Evolutionary conservation across 345 rosid genomes (phyloP).

Genomic region (Lepidium didymum): DNA sequence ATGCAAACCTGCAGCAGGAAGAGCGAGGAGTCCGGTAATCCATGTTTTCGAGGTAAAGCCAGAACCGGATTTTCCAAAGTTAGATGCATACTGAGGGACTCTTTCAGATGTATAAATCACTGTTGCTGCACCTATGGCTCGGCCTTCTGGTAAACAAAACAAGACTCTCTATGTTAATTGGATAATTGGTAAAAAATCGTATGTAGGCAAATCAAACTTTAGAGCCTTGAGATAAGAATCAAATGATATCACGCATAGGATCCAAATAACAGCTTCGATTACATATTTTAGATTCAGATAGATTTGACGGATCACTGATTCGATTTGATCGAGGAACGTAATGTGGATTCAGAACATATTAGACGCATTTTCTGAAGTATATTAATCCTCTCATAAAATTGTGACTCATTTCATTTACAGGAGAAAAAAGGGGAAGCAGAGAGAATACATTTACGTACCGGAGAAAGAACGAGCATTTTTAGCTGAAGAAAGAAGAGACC

Average conservation of each 20-base stretch:
- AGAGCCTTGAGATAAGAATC: not conserved
- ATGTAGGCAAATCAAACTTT: not conserved
- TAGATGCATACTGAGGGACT: conserved; percentile 42
- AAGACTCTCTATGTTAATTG: not conserved
- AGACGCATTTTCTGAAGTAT: not conserved
- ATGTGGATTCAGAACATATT: not conserved
- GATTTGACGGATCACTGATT: not conserved
- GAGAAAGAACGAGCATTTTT: conserved; percentile 52
- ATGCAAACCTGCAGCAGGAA: conserved; percentile 70
- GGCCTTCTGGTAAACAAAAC: conserved; percentile 41
- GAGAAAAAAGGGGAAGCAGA: not conserved
- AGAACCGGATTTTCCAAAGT: conserved; percentile 40
- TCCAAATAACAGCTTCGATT: not conserved
- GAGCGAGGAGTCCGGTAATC: conserved; percentile 64
- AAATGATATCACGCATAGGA: not conserved
- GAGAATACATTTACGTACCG: conserved; percentile 17
- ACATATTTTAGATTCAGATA: not conserved
- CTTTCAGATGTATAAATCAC: conserved; percentile 48
- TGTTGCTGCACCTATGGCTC: conserved; percentile 57
- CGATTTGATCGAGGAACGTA: not conserved
- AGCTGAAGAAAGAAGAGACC: conserved; percentile 39
- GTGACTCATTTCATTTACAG: not conserved
- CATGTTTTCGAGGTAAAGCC: conserved; percentile 42
- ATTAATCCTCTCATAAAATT: not conserved
- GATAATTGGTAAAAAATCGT: not conserved